Evolutionary conservation across 768 basidiomycete species (phyloP), one percentile per base, ranked within the genome.

Genomic region (Termitomyces sp.): DNA sequence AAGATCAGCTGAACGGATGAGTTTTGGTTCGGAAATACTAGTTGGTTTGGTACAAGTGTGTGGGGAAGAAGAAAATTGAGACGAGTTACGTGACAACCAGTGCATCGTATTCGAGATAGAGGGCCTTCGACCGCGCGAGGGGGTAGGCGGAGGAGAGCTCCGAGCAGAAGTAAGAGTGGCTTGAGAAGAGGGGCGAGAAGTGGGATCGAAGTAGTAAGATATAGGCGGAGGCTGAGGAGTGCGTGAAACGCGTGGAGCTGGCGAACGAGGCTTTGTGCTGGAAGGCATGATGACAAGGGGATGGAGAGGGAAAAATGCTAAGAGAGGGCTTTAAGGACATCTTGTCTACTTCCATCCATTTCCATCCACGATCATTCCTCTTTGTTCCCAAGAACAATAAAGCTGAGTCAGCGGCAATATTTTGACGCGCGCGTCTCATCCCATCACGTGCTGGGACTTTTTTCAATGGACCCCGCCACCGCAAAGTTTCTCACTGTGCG

Each of bases 91-190:
- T 31, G 78, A 78, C 37, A 83, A 70, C 82, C 82, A 83, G 68
- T 75, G 74, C 79, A 82, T 83, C 22, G 78, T 71, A 55, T 73
- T 76, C 3, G 79, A 76, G 37, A 78, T 58, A 20, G 77, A 78
- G 39, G 16, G 75, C 33, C 75, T 66, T 55, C 68, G 65, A 58
- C 59, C 60, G 54, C 63, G 71, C 55, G 66, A 68, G 57, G 65
- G 68, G 41, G 61, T 61, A 20, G 66, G 57, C 58, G 70, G 63
- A 62, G 61, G 68, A 56, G 71, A 65, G 20, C 65, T 36, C 22
- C 65, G 60, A 65, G 59, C 44, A 69, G 63, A 53, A 68, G 62
- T 54, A 55, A 63, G 54, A 49, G 68, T 63, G 44, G 67, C 56
- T 56, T 68, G 66, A 44, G 67, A 69, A 57, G 64, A 63, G 42